Percentiles rank a stretch among this genome's conserved stretches.
Evolutionary conservation across 495 filamentous ascomycete genomes (phyloP).

Genomic region (Xylaria intraflava): DNA sequence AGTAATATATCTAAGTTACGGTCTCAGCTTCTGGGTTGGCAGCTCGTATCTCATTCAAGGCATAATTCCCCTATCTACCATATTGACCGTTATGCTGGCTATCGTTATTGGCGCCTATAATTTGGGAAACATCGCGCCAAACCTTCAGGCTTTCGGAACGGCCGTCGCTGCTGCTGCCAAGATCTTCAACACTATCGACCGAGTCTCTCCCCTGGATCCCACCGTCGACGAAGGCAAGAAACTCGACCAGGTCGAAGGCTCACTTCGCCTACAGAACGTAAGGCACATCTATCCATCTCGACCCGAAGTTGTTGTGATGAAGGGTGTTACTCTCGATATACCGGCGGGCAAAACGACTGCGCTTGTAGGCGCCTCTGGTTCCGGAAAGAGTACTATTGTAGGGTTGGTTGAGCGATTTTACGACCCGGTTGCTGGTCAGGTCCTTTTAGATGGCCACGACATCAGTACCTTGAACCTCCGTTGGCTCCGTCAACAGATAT

Average conservation of each 20-base stretch:
- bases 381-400: constrained; percentile 87
- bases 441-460: constrained; percentile 79
- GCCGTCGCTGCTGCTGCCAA: constrained; percentile 78
- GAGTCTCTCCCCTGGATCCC: constrained; percentile 80
- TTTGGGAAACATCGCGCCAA: constrained; percentile 81
- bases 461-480: constrained; percentile 75
- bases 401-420: constrained; percentile 93
- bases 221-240: constrained; percentile 61
- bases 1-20: constrained; percentile 82
- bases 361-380: constrained; percentile 79
- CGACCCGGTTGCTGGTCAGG: constrained; percentile 69
- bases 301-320: constrained; percentile 81
- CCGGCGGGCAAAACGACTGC: constrained; percentile 84
- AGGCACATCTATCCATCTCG: constrained; percentile 93
- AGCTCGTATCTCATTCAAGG: constrained; percentile 67
- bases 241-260: constrained; percentile 65
- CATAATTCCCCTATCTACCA: constrained; percentile 45
- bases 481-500: constrained; percentile 88
- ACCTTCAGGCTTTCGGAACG: constrained; percentile 76
- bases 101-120: constrained; percentile 90
- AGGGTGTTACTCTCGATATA: constrained; percentile 68
- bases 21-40: constrained; percentile 93
- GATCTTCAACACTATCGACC: constrained; percentile 89
- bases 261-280: constrained; percentile 73
- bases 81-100: constrained; percentile 79